A percentile compares a stretch with the other conserved stretches of the same genome.
phyloP scores from a whole-genome alignment of 768 basidiomycete species.

The Pholiota molesta region DNA sequence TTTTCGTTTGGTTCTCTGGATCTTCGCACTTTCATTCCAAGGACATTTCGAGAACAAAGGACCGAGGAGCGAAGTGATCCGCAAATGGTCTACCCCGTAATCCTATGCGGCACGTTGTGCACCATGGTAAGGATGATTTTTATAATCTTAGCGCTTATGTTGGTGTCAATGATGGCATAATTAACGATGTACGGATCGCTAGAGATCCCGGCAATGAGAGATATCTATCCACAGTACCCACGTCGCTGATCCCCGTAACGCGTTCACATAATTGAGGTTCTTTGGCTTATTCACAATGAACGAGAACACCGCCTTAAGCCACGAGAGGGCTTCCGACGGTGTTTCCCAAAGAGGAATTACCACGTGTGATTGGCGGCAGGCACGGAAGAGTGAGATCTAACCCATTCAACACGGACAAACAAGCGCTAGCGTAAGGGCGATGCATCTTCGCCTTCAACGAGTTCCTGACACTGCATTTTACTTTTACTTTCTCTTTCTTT shows the following conservation, averaged over 20 bases:
- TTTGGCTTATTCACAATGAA: not conserved
- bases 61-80: not conserved
- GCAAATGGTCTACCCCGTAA: not conserved
- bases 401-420: not conserved
- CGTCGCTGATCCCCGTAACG: not conserved
- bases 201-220: slow-evolving; percentile 1
- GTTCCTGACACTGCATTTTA: slow-evolving; percentile 36
- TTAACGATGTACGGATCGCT: slow-evolving; percentile 5
- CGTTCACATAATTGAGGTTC: not conserved
- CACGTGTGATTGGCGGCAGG: slow-evolving; percentile 25
- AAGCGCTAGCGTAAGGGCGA: slow-evolving; percentile 21
- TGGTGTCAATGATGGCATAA: not conserved
- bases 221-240: not conserved
- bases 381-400: slow-evolving; percentile 13
- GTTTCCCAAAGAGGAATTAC: slow-evolving; percentile 27
- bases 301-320: slow-evolving; percentile 33
- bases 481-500: slow-evolving; percentile 22
- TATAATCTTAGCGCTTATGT: not conserved
- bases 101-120: not conserved
- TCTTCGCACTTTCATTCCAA: not conserved
- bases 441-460: slow-evolving; percentile 16
- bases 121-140: not conserved
- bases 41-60: slow-evolving; percentile 9
- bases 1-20: not conserved
- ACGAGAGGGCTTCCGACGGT: slow-evolving; percentile 25